These are phyloP conservation scores for Phaeoacremonium minimum DNA, from an alignment of 2,329 filamentous ascomycete genomes.

Conservation along the genomic window DNA sequence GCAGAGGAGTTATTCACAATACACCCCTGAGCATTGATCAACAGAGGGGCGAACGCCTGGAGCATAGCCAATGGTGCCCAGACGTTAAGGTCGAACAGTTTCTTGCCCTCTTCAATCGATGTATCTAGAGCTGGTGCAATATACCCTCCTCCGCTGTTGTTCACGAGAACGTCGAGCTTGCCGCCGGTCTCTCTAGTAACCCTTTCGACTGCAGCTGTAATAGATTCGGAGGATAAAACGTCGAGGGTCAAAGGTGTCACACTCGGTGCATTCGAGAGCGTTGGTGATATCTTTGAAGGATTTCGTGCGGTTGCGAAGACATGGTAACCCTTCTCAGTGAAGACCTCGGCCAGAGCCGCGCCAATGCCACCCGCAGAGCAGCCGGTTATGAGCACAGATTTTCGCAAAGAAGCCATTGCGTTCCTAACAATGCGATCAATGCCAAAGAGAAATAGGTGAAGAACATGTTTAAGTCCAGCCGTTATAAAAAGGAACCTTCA, in stretches of 20 bases:
- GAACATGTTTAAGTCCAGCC: no score
- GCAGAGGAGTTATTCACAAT: constrained; percentile 16
- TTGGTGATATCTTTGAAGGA: constrained; percentile 16
- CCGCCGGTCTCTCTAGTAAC: constrained; percentile 5
- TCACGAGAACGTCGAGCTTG: not conserved
- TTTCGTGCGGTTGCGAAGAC: constrained; percentile 25
- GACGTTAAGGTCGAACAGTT: constrained; percentile 35
- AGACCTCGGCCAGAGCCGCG: constrained; percentile 20
- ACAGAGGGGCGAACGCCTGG: constrained; percentile 10
- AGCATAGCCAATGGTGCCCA: constrained; percentile 23
- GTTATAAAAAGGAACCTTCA: no score
- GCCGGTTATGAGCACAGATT: constrained; percentile 26
- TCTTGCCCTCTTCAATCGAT: constrained; percentile 24
- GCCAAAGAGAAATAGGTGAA: no score
- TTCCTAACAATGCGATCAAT: not conserved
- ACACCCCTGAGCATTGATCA: constrained; percentile 19
- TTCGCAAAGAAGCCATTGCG: not conserved
- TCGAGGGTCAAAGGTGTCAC: constrained; percentile 20
- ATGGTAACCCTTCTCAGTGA: constrained; percentile 18
- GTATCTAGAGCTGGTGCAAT: constrained; percentile 21
- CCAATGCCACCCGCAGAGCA: constrained; percentile 27
- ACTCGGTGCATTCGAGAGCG: constrained; percentile 10
- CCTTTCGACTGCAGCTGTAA: constrained; percentile 12
- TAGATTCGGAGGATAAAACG: constrained; percentile 20
- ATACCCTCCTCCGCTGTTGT: not conserved